phyloP scores from a whole-genome alignment of 345 rosid species.

The Sonneratia caseolaris region DNA sequence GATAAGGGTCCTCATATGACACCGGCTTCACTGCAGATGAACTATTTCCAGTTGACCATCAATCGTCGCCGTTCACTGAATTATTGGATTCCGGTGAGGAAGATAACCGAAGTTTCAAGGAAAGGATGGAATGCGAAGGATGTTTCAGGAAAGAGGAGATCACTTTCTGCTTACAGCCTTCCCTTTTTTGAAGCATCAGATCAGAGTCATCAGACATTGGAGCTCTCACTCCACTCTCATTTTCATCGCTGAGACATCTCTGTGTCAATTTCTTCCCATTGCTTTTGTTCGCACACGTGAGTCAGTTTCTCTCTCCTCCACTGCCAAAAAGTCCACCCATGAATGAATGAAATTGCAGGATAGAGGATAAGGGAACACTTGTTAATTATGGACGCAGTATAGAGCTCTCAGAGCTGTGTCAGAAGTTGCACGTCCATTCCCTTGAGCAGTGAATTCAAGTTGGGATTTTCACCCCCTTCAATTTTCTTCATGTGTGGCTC shows the following conservation, averaged over 20 bases:
- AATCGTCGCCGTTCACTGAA: not conserved
- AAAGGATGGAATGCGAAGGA: too few relatives aligned
- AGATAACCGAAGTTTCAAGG: too few relatives aligned
- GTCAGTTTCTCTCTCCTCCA: not conserved
- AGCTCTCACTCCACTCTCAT: not conserved
- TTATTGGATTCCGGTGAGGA: not conserved
- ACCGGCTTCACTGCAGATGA: not conserved
- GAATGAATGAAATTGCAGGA: not conserved
- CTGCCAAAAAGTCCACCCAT: not conserved
- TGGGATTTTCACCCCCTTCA: not conserved
- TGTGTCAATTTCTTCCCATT: not conserved
- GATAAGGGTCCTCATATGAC: not conserved
- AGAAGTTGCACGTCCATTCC: constrained; percentile 5
- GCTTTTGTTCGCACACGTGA: constrained; percentile 1
- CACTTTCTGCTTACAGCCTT: not conserved
- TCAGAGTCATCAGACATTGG: not conserved
- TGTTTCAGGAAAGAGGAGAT: not conserved
- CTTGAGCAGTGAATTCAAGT: not conserved
- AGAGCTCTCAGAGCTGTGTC: not conserved
- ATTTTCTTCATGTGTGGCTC: not conserved
- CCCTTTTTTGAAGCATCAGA: not conserved
- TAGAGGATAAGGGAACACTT: not conserved
- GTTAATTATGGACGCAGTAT: not conserved
- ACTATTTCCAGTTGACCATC: too few relatives aligned
- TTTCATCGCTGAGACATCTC: not conserved